Evolutionary conservation across 495 filamentous ascomycete genomes (phyloP), one percentile per base, ranked within the genome.

Genomic region (Aspergillus cristatus): DNA sequence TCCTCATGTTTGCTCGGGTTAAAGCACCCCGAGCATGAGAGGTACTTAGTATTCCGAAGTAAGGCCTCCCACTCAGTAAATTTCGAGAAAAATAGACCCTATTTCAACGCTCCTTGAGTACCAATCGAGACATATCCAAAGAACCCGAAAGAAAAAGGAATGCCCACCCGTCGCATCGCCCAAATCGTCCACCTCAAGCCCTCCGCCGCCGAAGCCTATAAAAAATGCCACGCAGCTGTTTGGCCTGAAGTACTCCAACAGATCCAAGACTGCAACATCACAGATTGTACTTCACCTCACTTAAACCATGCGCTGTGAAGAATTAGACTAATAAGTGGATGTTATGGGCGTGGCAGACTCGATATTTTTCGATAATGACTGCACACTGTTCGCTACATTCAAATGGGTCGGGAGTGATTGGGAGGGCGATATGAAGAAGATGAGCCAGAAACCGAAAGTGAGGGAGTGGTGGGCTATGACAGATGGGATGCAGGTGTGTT

Each of bases 381-480:
- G 71, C 16, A 76, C 77, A 18, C 63, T 87, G 0, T 87, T 86
- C 46, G 80, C 79, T 6, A 75, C 62, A 18, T 85, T 85, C 59
- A 86, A 84, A 55, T 86, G 87, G 41, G 64, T 81, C 13, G 82
- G 83, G 1, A 67, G 68, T 34, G 74, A 84, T 56, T 85, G 71
- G 24, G 77, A 71, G 1, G 75, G 58, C 1, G 82, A 86, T 60
- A 86, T 86, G 82, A 65, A 71, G 58, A 63, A 62, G 34, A 86
- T 86, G 82, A 58, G 65, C 5, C 72, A 69, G 15, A 81, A 83
- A 48, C 69, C 74, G 1, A 82, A 80, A 43, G 78, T 86, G 14
- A 69, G 74, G 29, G 78, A 84, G 53, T 87, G 82, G 83, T 87
- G 83, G 82, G 63, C 63, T 20, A 78, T 87, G 73, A 86, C 83